Evolutionary conservation across 306 rosid genomes (phyloP).

Genomic region (Senna siamea): DNA sequence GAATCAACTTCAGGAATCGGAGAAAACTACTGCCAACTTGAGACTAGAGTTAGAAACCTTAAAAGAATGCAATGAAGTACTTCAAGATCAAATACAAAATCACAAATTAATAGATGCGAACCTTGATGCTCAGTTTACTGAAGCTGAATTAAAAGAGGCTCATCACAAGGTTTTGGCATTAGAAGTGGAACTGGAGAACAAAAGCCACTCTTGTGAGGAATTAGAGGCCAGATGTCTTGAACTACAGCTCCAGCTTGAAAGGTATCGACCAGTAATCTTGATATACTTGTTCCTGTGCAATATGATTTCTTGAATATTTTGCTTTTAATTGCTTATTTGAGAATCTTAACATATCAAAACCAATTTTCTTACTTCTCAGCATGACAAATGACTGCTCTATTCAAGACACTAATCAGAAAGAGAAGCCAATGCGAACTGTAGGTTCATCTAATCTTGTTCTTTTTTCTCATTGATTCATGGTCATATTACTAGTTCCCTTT

Average conservation of each 20-base stretch:
- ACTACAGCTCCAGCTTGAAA: slow-evolving; percentile 72
- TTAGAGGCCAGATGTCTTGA: slow-evolving; percentile 77
- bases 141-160: slow-evolving; percentile 59
- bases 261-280: slow-evolving; percentile 47
- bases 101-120: slow-evolving; percentile 52
- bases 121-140: slow-evolving; percentile 56
- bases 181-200: slow-evolving; percentile 69
- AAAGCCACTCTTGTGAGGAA: slow-evolving; percentile 61
- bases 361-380: slow-evolving; percentile 47
- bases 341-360: slow-evolving; percentile 34
- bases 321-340: slow-evolving; percentile 21
- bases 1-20: slow-evolving; percentile 63
- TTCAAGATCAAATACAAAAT: slow-evolving; percentile 52
- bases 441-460: slow-evolving; percentile 45
- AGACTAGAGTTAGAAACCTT: slow-evolving; percentile 54
- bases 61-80: slow-evolving; percentile 51
- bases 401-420: slow-evolving; percentile 49
- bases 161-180: slow-evolving; percentile 53
- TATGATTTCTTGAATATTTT: slow-evolving; percentile 11
- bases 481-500: too few relatives aligned
- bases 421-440: slow-evolving; percentile 67
- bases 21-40: slow-evolving; percentile 57
- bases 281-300: slow-evolving; percentile 26
- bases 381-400: slow-evolving; percentile 59
- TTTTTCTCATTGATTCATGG: slow-evolving; percentile 17